These are phyloP conservation scores for Amaranthus hypochondriacus DNA, from an alignment of 148 eudicot species.

Conservation along the genomic window DNA sequence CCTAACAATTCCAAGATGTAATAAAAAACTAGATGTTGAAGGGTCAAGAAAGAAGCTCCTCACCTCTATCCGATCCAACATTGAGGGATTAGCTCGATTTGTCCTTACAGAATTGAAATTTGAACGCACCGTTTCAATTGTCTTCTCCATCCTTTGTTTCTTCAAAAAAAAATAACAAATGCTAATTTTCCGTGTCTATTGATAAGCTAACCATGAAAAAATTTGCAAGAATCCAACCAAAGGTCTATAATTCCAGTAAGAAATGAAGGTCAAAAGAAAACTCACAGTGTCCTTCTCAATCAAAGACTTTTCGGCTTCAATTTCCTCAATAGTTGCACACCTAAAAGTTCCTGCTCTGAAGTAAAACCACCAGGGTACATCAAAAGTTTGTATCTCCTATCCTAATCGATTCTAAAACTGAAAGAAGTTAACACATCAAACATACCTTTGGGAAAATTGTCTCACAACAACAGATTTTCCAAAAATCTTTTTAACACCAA, in stretches of 20 bases:
- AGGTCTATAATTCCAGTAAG: neutral
- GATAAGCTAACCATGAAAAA: neutral
- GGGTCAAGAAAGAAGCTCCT: neutral
- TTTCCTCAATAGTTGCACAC: conserved; percentile 88
- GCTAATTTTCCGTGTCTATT: neutral
- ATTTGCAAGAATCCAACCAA: neutral
- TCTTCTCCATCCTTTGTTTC: conserved; percentile 98
- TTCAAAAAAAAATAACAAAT: conserved; percentile 22
- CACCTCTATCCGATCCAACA: conserved; percentile 90
- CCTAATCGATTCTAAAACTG: neutral
- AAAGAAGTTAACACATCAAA: neutral
- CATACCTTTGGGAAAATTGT: conserved; percentile 49
- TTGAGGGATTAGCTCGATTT: conserved; percentile 75
- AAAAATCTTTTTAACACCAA: conserved; percentile 31
- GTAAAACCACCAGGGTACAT: conserved; percentile 21
- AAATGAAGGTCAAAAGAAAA: neutral
- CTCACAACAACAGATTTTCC: conserved; percentile 33
- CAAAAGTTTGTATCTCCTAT: neutral
- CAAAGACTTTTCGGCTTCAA: conserved; percentile 75
- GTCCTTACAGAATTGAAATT: conserved; percentile 85
- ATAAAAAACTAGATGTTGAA: neutral
- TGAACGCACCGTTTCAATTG: conserved; percentile 62
- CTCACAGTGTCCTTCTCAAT: conserved; percentile 79
- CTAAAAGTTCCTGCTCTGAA: conserved; percentile 58
- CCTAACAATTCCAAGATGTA: neutral